Evolutionary conservation across 1,284 basidiomycete genomes (phyloP).

Genomic region (Hypsizygus ulmarius): DNA sequence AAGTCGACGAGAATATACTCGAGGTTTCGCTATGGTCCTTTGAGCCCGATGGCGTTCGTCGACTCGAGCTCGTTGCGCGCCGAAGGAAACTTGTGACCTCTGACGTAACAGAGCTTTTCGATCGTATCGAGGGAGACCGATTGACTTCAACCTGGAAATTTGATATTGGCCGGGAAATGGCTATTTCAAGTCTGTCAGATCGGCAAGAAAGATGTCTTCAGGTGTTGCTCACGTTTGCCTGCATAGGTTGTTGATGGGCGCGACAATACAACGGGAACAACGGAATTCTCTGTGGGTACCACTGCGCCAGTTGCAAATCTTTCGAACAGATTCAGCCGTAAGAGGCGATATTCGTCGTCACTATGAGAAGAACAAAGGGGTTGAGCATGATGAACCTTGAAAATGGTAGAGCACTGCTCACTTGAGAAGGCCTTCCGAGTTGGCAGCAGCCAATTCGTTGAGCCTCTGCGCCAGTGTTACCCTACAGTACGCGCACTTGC

Average conservation of each 20-base stretch:
- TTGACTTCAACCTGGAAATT: slow-evolving; percentile 50
- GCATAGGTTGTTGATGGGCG: slow-evolving; percentile 27
- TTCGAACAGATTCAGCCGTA: slow-evolving; percentile 75
- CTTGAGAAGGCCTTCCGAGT: slow-evolving; percentile 73
- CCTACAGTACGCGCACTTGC: slow-evolving; percentile 33
- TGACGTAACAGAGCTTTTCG: slow-evolving; percentile 59
- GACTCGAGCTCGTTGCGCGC: slow-evolving; percentile 49
- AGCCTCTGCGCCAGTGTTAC: slow-evolving; percentile 72
- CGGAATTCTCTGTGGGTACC: slow-evolving; percentile 57
- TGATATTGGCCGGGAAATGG: slow-evolving; percentile 42
- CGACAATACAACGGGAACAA: slow-evolving; percentile 48
- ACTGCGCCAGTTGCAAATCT: slow-evolving; percentile 56
- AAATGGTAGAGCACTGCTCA: slow-evolving; percentile 33
- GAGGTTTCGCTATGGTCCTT: slow-evolving; percentile 48
- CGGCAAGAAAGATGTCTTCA: slow-evolving; percentile 16
- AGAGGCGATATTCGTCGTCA: slow-evolving; percentile 74
- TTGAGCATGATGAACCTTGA: slow-evolving; percentile 1
- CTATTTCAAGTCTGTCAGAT: slow-evolving; percentile 20
- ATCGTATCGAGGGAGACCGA: slow-evolving; percentile 57
- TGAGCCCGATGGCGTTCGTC: slow-evolving; percentile 43
- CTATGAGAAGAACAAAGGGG: slow-evolving; percentile 35
- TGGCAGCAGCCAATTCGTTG: slow-evolving; percentile 73
- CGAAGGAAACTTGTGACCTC: slow-evolving; percentile 59
- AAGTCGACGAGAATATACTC: slow-evolving; percentile 51
- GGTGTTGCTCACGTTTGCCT: slow-evolving; percentile 28